Percentiles rank a stretch among this genome's conserved stretches.
Conservation (phyloP, 1,284 basidiomycete genomes). For the Pseudomicrostroma phylloplanum region DNA sequence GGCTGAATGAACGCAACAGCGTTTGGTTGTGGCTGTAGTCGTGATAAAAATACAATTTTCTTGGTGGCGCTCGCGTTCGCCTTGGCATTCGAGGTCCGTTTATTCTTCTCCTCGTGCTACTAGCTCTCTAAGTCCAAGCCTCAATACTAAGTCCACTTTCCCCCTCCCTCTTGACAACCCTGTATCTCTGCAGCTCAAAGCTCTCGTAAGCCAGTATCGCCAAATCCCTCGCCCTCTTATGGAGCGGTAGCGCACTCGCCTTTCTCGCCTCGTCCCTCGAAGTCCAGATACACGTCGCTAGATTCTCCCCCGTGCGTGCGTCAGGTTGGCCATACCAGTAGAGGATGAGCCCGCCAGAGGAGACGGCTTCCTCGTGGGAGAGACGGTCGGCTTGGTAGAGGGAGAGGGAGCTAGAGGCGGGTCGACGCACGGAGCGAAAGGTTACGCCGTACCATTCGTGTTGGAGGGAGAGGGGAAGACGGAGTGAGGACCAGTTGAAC, state of each 20-base stretch:
- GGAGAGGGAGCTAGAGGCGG: conserved; percentile 19
- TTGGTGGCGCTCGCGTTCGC: too few species aligned
- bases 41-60: too few species aligned
- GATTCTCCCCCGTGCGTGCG: conserved; percentile 29
- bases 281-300: conserved; percentile 46
- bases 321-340: conserved; percentile 43
- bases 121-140: conserved; percentile 16
- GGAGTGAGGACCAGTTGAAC: conserved; percentile 34
- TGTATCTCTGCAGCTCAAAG: conserved; percentile 34
- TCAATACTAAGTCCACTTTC: conserved; percentile 23
- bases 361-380: conserved; percentile 41
- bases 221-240: conserved; percentile 26
- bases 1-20: too few species aligned
- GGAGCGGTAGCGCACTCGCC: conserved; percentile 25
- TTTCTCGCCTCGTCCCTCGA: conserved; percentile 20
- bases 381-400: conserved; percentile 39
- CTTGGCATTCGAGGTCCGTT: too few species aligned
- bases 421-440: conserved; percentile 30
- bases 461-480: conserved; percentile 14
- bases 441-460: conserved; percentile 39
- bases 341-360: conserved; percentile 34
- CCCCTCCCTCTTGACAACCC: conserved; percentile 20
- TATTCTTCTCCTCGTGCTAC: too few species aligned
- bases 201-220: conserved; percentile 25
- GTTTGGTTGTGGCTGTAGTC: too few species aligned